Conservation (phyloP, 108 stramenopile species). For the Stephanodiscus triporus region DNA sequence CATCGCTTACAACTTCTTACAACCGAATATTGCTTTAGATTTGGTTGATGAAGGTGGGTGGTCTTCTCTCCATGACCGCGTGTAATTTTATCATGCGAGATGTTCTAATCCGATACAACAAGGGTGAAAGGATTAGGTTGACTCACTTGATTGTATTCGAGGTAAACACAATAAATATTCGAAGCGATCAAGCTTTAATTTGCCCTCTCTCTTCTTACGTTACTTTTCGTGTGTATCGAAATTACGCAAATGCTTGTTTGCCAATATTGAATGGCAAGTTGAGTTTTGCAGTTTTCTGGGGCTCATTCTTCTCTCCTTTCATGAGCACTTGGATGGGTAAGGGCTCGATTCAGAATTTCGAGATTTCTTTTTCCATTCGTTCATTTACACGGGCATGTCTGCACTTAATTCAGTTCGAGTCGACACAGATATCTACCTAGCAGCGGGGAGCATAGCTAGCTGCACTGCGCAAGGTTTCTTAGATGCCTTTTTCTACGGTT, state of each 20-base stretch:
- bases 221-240: too few species aligned
- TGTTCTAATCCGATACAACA: constrained; percentile 22
- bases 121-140: constrained; percentile 24
- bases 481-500: constrained; percentile 26
- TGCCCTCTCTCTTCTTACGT: too few species aligned
- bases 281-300: constrained; percentile 16
- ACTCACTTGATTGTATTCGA: constrained; percentile 27
- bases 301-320: constrained; percentile 26
- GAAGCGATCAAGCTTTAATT: neutral
- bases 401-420: constrained; percentile 10
- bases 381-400: neutral
- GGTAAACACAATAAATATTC: neutral
- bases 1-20: neutral
- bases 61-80: constrained; percentile 25
- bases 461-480: constrained; percentile 46
- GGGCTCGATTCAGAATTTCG: neutral
- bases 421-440: constrained; percentile 25
- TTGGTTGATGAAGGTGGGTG: constrained; percentile 26
- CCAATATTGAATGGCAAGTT: constrained; percentile 10
- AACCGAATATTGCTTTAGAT: neutral
- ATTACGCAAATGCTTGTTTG: neutral
- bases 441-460: constrained; percentile 21
- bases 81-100: constrained; percentile 30
- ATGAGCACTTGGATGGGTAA: constrained; percentile 43
- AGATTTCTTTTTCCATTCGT: neutral